Percentiles rank a stretch among this genome's conserved stretches.
phyloP scores from a whole-genome alignment of 2,329 filamentous ascomycete species.

The Niveomyces coronatus region DNA sequence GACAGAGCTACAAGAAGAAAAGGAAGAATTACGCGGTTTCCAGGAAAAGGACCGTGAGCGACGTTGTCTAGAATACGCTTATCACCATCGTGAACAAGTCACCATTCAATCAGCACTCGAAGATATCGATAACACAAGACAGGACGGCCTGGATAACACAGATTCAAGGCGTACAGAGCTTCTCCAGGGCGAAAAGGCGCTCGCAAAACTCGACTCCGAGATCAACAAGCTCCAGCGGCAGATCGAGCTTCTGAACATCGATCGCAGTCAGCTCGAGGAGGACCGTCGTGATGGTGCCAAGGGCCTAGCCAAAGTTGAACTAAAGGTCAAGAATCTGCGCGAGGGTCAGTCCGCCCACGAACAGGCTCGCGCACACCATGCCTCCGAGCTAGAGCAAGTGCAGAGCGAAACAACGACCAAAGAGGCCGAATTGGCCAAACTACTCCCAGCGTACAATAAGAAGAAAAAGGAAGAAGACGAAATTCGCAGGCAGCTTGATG shows the following conservation, averaged over 20 bases:
- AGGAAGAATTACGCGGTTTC: constrained; percentile 86
- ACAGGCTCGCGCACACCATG: constrained; percentile 59
- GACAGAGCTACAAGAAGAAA: constrained; percentile 87
- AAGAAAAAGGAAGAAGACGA: constrained; percentile 64
- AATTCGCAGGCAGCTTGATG: constrained; percentile 60
- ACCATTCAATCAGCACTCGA: constrained; percentile 69
- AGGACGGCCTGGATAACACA: constrained; percentile 73
- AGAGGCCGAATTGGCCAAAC: constrained; percentile 61
- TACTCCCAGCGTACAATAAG: constrained; percentile 68
- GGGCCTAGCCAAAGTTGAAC: constrained; percentile 71
- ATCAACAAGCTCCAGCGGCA: constrained; percentile 73
- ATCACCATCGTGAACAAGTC: constrained; percentile 81
- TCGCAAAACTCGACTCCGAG: constrained; percentile 65
- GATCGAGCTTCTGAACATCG: constrained; percentile 73
- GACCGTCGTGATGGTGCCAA: constrained; percentile 78
- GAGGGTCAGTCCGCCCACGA: constrained; percentile 74
- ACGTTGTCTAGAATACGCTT: constrained; percentile 86
- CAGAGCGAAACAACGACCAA: constrained; percentile 64
- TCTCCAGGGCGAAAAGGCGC: constrained; percentile 66
- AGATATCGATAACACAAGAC: constrained; percentile 69
- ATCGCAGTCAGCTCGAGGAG: constrained; percentile 79
- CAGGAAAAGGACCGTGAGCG: constrained; percentile 92
- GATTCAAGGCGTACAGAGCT: constrained; percentile 73
- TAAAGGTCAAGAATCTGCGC: constrained; percentile 72
- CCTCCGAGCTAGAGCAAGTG: constrained; percentile 61